Evolutionary conservation across 1,139 yeast genomes (phyloP).

Genomic region (Candida sp.): DNA sequence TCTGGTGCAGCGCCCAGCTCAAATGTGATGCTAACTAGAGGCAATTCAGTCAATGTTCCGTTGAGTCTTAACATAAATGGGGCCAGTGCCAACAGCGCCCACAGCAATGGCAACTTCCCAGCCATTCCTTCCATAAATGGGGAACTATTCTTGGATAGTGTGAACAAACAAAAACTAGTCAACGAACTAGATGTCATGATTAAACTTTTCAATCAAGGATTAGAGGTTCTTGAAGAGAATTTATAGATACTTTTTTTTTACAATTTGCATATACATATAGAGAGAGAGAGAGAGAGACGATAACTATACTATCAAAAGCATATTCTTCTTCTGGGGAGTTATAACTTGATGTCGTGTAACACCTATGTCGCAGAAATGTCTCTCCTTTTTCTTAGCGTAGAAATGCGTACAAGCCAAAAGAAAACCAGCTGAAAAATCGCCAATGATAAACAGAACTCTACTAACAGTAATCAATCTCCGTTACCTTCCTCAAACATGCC

Average conservation of each 20-base stretch:
- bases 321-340: too few species aligned
- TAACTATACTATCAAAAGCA: not conserved
- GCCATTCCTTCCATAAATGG: slow-evolving; percentile 39
- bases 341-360: not conserved
- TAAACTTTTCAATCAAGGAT: slow-evolving; percentile 40
- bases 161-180: slow-evolving; percentile 37
- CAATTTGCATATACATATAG: not conserved
- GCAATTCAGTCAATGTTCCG: slow-evolving; percentile 13
- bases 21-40: slow-evolving; percentile 19
- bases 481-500: slow-evolving; percentile 29
- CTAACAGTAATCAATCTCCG: not conserved
- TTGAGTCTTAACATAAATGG: not conserved
- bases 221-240: slow-evolving; percentile 43
- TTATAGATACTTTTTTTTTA: slow-evolving; percentile 16
- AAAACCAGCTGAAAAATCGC: not conserved
- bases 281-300: not conserved
- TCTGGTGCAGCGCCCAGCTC: slow-evolving; percentile 14
- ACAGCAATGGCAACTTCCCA: slow-evolving; percentile 28
- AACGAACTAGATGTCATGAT: slow-evolving; percentile 46
- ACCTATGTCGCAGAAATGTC: not conserved
- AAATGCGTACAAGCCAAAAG: not conserved
- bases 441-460: not conserved
- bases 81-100: not conserved
- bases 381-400: not conserved
- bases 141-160: slow-evolving; percentile 42